Conservation (phyloP, 164 flowering plant species). For the Sextonia rubra region DNA sequence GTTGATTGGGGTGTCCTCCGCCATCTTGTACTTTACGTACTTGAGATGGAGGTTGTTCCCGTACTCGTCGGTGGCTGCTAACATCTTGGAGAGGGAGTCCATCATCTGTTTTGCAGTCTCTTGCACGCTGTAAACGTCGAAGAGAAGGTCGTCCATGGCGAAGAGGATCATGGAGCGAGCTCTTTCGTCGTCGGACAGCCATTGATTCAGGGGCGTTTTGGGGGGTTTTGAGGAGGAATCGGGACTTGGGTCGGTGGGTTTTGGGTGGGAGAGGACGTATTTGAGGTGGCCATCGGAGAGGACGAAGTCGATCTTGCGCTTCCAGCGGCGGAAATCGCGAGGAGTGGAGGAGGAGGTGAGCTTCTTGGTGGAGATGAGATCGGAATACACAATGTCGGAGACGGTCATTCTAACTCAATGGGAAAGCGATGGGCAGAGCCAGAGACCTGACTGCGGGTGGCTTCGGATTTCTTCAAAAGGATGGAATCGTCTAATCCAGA, state of each 20-base stretch:
- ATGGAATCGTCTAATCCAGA: too few relatives aligned
- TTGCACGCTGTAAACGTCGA: not conserved
- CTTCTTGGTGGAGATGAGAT: not conserved
- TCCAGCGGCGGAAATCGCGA: slow-evolving; percentile 4
- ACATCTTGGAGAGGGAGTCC: slow-evolving; percentile 5
- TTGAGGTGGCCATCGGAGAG: slow-evolving; percentile 2
- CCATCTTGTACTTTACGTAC: slow-evolving; percentile 7
- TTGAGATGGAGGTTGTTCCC: not conserved
- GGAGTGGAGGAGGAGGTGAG: slow-evolving; percentile 3
- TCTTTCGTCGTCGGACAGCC: slow-evolving; percentile 7
- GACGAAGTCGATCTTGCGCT: slow-evolving; percentile 2
- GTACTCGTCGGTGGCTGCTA: not conserved
- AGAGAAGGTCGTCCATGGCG: slow-evolving; percentile 10
- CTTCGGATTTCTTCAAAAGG: too few relatives aligned
- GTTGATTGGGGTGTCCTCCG: not conserved
- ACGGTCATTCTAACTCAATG: too few relatives aligned
- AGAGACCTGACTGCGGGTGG: too few relatives aligned
- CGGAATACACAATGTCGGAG: not conserved
- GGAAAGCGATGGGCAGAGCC: too few relatives aligned
- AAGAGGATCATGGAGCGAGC: slow-evolving; percentile 5
- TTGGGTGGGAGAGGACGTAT: slow-evolving; percentile 15
- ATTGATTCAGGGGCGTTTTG: not conserved
- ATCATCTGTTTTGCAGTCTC: slow-evolving; percentile 5
- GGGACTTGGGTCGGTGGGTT: slow-evolving; percentile 4
- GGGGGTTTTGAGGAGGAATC: not conserved